phyloP scores from a whole-genome alignment of 306 rosid genomes.

The Acacia confusa region DNA sequence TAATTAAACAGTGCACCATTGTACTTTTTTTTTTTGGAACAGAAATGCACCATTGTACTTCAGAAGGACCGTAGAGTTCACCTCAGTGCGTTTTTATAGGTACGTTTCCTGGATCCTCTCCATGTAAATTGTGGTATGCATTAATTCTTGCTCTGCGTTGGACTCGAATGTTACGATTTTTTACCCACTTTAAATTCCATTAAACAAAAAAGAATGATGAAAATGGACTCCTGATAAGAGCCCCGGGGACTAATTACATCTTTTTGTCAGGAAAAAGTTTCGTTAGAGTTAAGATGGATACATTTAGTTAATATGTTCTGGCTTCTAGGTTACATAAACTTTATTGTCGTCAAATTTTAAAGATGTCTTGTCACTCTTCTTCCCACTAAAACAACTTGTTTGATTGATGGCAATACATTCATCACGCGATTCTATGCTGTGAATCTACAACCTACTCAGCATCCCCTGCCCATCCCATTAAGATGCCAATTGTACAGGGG shows the following conservation, averaged over 20 bases:
- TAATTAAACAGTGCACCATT: neutral
- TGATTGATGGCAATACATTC: constrained; percentile 40
- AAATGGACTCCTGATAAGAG: neutral
- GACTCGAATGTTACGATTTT: neutral
- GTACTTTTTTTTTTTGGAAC: too few species aligned
- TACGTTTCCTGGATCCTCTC: constrained; percentile 24
- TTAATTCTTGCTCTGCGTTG: constrained; percentile 10
- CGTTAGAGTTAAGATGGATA: constrained; percentile 22
- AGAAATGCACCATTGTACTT: neutral
- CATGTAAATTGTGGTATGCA: neutral
- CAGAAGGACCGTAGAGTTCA: neutral
- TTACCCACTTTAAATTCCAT: neutral
- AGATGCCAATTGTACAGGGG: constrained; percentile 42
- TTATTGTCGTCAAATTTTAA: constrained; percentile 35
- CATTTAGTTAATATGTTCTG: constrained; percentile 57
- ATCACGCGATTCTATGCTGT: constrained; percentile 45
- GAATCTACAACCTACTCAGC: constrained; percentile 33
- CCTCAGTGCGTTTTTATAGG: neutral
- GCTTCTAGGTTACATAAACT: constrained; percentile 48
- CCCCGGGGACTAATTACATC: constrained; percentile 12
- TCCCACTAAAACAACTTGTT: constrained; percentile 54
- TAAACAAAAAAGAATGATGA: neutral
- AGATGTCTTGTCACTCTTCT: constrained; percentile 43
- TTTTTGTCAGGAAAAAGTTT: constrained; percentile 18
- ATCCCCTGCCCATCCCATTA: constrained; percentile 29